phyloP scores from a whole-genome alignment of 352 stramenopile species.

The Phytophthora litchii region DNA sequence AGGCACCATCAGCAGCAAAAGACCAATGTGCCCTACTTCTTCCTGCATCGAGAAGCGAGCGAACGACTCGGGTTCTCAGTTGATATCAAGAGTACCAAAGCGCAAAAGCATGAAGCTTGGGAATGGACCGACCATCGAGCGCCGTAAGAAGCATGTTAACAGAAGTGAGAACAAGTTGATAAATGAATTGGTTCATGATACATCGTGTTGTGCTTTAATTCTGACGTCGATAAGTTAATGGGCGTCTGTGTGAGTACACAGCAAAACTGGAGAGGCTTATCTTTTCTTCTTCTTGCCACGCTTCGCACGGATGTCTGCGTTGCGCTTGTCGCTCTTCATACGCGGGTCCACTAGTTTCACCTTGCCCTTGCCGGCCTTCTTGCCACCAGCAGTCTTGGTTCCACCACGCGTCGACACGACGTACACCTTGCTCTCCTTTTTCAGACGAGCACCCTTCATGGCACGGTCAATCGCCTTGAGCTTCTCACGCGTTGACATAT shows the following conservation, averaged over 20 bases:
- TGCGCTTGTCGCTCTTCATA: constrained; percentile 97
- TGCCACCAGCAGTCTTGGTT: constrained; percentile 62
- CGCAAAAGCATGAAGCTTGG: constrained; percentile 49
- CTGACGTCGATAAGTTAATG: constrained; percentile 60
- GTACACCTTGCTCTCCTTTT: constrained; percentile 96
- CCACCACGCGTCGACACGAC: constrained; percentile 91
- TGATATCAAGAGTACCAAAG: constrained; percentile 12
- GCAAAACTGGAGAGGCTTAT: constrained; percentile 50
- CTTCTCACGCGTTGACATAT: constrained; percentile 98
- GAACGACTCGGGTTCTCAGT: constrained; percentile 34
- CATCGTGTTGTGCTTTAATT: constrained; percentile 34
- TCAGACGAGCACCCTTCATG: constrained; percentile 91
- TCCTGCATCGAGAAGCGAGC: constrained; percentile 55
- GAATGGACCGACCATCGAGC: constrained; percentile 43
- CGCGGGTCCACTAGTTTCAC: constrained; percentile 98
- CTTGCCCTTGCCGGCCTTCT: constrained; percentile 85
- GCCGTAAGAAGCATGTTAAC: constrained; percentile 5
- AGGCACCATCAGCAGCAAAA: constrained; percentile 12
- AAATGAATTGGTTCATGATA: constrained; percentile 28
- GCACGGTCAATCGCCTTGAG: constrained; percentile 98
- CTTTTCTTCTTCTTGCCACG: constrained; percentile 89
- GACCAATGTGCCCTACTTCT: constrained; percentile 48
- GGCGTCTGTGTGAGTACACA: constrained; percentile 30
- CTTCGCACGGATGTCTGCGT: constrained; percentile 81
- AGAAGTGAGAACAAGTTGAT: not conserved